These are phyloP conservation scores for Lachnum nothofagi DNA, from an alignment of 2,329 filamentous ascomycete genomes.

Conservation along the genomic window DNA sequence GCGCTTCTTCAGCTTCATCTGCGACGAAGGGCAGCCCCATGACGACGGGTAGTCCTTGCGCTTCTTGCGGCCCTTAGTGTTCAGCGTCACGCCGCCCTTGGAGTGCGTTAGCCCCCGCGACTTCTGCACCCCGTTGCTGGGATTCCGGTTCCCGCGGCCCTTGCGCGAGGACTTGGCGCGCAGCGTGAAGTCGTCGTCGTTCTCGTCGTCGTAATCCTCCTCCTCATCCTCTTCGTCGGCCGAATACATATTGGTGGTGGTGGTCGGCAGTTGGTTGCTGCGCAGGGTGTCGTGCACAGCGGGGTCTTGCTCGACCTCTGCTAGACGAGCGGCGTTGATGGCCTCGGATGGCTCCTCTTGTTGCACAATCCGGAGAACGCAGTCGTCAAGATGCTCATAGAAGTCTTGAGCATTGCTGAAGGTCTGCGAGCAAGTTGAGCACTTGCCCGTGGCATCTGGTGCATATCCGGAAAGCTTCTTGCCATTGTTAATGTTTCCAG, in stretches of 20 bases:
- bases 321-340: conserved; percentile 62
- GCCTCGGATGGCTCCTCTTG: conserved; percentile 66
- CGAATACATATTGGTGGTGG: conserved; percentile 43
- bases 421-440: conserved; percentile 81
- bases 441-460: conserved; percentile 76
- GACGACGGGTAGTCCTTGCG: conserved; percentile 87
- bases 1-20: conserved; percentile 98
- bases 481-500: conserved; percentile 27
- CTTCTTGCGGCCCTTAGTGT: conserved; percentile 72
- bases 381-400: conserved; percentile 88
- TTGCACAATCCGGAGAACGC: conserved; percentile 65
- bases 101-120: conserved; percentile 72
- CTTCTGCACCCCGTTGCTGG: conserved; percentile 54
- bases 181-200: conserved; percentile 53
- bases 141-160: conserved; percentile 28
- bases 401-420: conserved; percentile 91
- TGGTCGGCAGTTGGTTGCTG: conserved; percentile 46
- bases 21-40: conserved; percentile 86
- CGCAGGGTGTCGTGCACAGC: conserved; percentile 58
- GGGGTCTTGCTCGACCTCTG: conserved; percentile 60
- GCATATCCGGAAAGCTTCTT: conserved; percentile 65
- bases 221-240: conserved; percentile 43
- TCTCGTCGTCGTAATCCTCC: conserved; percentile 52
- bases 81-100: conserved; percentile 62
- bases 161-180: conserved; percentile 41